Percentiles rank a stretch among this genome's conserved stretches.
phyloP scores from a whole-genome alignment of 495 filamentous ascomycete species.

The Talaromyces liani region DNA sequence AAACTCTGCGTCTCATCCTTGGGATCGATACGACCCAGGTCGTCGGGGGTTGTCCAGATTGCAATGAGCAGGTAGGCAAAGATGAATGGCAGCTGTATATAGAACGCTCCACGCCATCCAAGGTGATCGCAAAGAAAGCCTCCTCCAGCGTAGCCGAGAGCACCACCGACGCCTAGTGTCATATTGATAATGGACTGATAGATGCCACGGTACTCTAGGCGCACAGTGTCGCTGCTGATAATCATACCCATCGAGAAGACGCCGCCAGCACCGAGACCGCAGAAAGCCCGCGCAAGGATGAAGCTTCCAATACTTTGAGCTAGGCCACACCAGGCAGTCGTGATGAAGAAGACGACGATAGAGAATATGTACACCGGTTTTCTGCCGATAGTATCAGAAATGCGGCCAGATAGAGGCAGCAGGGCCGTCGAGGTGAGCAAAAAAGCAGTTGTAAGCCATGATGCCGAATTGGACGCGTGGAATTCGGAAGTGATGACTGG shows the following conservation, averaged over 20 bases:
- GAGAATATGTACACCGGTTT: slow-evolving; percentile 60
- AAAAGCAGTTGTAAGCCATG: slow-evolving; percentile 76
- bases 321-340: slow-evolving; percentile 66
- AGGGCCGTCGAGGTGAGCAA: slow-evolving; percentile 69
- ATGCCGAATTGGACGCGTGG: slow-evolving; percentile 63
- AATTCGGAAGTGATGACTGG: slow-evolving; percentile 79
- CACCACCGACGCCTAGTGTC: slow-evolving; percentile 54
- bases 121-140: slow-evolving; percentile 66
- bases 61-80: slow-evolving; percentile 52
- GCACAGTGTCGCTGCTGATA: slow-evolving; percentile 66
- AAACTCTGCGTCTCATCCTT: slow-evolving; percentile 40
- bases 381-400: slow-evolving; percentile 68
- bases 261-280: slow-evolving; percentile 68
- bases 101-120: slow-evolving; percentile 67
- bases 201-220: slow-evolving; percentile 62
- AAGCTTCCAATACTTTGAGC: slow-evolving; percentile 66
- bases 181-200: slow-evolving; percentile 77
- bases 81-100: slow-evolving; percentile 60
- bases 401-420: slow-evolving; percentile 62
- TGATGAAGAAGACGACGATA: slow-evolving; percentile 53
- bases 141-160: slow-evolving; percentile 62
- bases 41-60: slow-evolving; percentile 48
- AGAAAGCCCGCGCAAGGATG: slow-evolving; percentile 64
- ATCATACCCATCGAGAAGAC: slow-evolving; percentile 67
- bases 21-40: slow-evolving; percentile 48